These are phyloP conservation scores for Globisporangium cystogenes DNA, from an alignment of 352 stramenopile genomes.

Conservation along the genomic window DNA sequence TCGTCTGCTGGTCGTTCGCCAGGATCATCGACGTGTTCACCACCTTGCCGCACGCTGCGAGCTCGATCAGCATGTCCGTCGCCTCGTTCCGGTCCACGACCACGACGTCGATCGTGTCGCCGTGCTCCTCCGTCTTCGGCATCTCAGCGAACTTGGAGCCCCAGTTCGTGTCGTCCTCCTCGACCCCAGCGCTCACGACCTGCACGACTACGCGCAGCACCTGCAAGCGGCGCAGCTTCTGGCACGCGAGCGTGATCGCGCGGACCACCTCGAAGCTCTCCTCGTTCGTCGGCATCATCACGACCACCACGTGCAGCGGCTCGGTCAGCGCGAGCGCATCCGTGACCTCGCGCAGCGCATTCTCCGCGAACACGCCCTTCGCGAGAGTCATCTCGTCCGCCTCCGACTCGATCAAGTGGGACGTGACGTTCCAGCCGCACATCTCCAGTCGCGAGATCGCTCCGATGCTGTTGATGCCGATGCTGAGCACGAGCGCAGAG, in stretches of 20 bases:
- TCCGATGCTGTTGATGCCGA: constrained; percentile 21
- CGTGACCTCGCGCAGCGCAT: constrained; percentile 18
- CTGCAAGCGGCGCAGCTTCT: constrained; percentile 33
- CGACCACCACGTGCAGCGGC: constrained; percentile 46
- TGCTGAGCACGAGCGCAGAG: constrained; percentile 29
- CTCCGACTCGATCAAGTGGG: constrained; percentile 31
- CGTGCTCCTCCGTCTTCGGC: constrained; percentile 41
- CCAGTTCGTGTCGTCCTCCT: constrained; percentile 22
- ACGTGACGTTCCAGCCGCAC: constrained; percentile 55
- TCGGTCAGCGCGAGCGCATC: constrained; percentile 27
- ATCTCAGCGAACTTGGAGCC: constrained; percentile 44
- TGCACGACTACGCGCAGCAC: constrained; percentile 58
- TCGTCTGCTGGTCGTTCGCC: constrained; percentile 21
- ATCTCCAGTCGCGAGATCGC: constrained; percentile 45
- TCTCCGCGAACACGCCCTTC: constrained; percentile 10
- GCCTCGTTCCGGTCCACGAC: constrained; percentile 55
- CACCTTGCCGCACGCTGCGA: constrained; percentile 54
- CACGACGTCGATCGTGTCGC: constrained; percentile 60
- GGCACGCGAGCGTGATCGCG: constrained; percentile 37
- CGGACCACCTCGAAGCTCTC: constrained; percentile 54
- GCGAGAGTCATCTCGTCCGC: constrained; percentile 15
- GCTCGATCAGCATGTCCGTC: constrained; percentile 63
- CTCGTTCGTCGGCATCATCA: constrained; percentile 56
- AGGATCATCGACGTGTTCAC: constrained; percentile 42
- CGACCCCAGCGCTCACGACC: constrained; percentile 18